Evolutionary conservation across 805 yeast genomes (phyloP).

Genomic region (Metschnikowia cubensis): DNA sequence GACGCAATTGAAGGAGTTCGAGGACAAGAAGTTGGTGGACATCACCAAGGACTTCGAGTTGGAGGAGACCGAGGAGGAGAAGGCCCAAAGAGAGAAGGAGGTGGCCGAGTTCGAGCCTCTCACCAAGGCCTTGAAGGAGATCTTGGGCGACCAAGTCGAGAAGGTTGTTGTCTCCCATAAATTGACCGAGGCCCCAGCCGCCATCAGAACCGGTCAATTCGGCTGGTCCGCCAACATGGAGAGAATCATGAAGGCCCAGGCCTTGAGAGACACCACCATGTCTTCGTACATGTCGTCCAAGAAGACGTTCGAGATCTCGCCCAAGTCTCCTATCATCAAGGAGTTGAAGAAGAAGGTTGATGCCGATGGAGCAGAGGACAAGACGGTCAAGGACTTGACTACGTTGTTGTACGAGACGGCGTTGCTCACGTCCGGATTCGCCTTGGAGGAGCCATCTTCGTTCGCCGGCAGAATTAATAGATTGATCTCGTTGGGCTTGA

Average conservation of each 20-base stretch:
- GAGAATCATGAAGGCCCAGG: conserved; percentile 99
- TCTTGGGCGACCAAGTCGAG: conserved; percentile 98
- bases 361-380: conserved; percentile 95
- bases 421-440: conserved; percentile 95
- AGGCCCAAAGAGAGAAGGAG: conserved; percentile 89
- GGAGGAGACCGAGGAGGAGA: conserved; percentile 98
- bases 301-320: conserved; percentile 98
- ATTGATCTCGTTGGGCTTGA: conserved; percentile 94
- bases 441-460: conserved; percentile 96
- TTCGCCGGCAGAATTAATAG: conserved; percentile 98
- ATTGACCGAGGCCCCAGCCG: conserved; percentile 98
- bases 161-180: conserved; percentile 98
- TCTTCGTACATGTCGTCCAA: conserved; percentile 99
- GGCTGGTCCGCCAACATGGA: conserved; percentile 99
- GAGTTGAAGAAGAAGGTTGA: conserved; percentile 97
- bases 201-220: conserved; percentile 99
- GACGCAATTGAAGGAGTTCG: conserved; percentile 98
- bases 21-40: conserved; percentile 98
- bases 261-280: conserved; percentile 97
- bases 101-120: conserved; percentile 87
- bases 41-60: conserved; percentile 98
- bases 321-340: conserved; percentile 90
- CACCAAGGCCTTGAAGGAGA: conserved; percentile 93
- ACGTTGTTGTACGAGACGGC: conserved; percentile 97
- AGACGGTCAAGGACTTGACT: conserved; percentile 97